These are phyloP conservation scores for Waltergamsia citrina DNA, from an alignment of 2,329 filamentous ascomycete genomes.

Conservation along the genomic window DNA sequence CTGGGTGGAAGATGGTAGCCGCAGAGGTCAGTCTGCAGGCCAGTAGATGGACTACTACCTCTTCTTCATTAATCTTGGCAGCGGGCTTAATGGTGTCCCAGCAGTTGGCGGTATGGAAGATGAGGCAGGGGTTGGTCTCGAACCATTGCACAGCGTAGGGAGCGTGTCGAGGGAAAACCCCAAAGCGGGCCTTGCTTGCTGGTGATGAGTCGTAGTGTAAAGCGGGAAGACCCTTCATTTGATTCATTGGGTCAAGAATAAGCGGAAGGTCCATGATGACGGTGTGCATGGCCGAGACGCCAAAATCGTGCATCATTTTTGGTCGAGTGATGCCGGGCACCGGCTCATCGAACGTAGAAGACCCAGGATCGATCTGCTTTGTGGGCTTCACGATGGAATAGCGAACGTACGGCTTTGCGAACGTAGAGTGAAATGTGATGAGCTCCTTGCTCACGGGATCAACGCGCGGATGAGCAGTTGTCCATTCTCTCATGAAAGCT, in stretches of 20 bases:
- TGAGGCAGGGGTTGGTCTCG: constrained; percentile 56
- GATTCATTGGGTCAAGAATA: constrained; percentile 53
- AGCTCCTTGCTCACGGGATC: constrained; percentile 56
- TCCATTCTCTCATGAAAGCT: constrained; percentile 61
- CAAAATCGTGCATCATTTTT: constrained; percentile 73
- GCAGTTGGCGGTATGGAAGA: constrained; percentile 64
- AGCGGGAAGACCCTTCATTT: constrained; percentile 43
- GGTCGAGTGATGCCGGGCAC: constrained; percentile 52
- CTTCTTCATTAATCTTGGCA: not conserved
- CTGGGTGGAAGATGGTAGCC: constrained; percentile 54
- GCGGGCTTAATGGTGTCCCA: constrained; percentile 45
- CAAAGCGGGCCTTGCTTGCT: constrained; percentile 49
- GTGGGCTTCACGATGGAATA: constrained; percentile 40
- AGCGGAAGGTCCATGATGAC: constrained; percentile 63
- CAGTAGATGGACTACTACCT: constrained; percentile 46
- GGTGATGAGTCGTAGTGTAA: constrained; percentile 54
- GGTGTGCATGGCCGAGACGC: constrained; percentile 52
- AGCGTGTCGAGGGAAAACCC: constrained; percentile 53
- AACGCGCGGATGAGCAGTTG: constrained; percentile 59
- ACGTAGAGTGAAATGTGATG: constrained; percentile 58
- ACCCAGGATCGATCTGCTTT: constrained; percentile 12
- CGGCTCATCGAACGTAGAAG: constrained; percentile 36
- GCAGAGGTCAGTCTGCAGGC: constrained; percentile 59
- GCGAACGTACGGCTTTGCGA: constrained; percentile 54
- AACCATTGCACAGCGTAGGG: constrained; percentile 55